phyloP scores from a whole-genome alignment of 2,329 filamentous ascomycete genomes.

The Gliomastix tumulicola region DNA sequence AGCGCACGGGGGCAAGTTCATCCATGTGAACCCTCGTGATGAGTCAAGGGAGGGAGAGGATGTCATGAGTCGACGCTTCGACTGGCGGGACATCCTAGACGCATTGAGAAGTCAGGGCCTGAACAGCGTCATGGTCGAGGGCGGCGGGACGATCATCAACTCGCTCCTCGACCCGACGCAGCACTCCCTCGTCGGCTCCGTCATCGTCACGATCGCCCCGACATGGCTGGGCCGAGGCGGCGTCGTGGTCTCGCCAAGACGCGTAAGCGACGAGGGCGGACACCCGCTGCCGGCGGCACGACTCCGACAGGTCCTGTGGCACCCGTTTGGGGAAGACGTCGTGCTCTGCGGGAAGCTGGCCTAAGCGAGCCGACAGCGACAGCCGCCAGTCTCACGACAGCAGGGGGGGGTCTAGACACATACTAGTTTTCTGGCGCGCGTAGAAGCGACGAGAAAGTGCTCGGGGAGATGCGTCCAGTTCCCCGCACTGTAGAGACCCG shows the following conservation, averaged over 20 bases:
- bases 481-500: too few relatives aligned
- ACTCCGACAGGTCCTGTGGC: slow-evolving; percentile 63
- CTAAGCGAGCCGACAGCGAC: too few relatives aligned
- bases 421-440: too few relatives aligned
- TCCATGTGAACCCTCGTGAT: slow-evolving; percentile 26
- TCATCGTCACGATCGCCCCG: slow-evolving; percentile 85
- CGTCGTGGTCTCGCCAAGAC: slow-evolving; percentile 68
- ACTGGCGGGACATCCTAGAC: slow-evolving; percentile 59
- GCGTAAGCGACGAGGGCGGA: slow-evolving; percentile 41
- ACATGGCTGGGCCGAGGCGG: slow-evolving; percentile 83
- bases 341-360: slow-evolving; percentile 78
- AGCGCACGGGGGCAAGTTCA: slow-evolving; percentile 44
- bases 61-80: too few relatives aligned
- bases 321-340: slow-evolving; percentile 73
- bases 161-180: slow-evolving; percentile 61
- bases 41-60: slow-evolving; percentile 25
- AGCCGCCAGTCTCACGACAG: too few relatives aligned
- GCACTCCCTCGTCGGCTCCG: slow-evolving; percentile 60
- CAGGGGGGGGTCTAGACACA: too few relatives aligned
- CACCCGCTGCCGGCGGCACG: slow-evolving; percentile 54
- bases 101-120: slow-evolving; percentile 54
- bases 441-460: too few relatives aligned
- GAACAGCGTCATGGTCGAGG: slow-evolving; percentile 84
- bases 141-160: slow-evolving; percentile 77
- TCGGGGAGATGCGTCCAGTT: too few relatives aligned